A percentile compares a stretch with the other conserved stretches of the same genome.
phyloP scores from a whole-genome alignment of 106 monocot genomes.

The Allium fistulosum region DNA sequence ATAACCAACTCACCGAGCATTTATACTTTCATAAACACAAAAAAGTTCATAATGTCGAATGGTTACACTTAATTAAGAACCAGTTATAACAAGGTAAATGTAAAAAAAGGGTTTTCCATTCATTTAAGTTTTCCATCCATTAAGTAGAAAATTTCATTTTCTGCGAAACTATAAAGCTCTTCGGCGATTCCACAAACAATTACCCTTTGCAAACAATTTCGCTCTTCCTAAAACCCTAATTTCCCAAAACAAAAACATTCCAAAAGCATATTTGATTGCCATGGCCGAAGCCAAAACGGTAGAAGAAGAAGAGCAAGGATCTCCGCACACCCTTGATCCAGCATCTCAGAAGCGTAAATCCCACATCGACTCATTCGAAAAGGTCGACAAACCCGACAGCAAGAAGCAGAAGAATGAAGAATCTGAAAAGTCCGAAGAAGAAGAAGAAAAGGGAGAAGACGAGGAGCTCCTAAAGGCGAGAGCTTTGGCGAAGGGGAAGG shows the following conservation, averaged over 20 bases:
- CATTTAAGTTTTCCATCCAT: too few relatives aligned
- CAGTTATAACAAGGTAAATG: too few relatives aligned
- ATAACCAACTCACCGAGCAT: too few relatives aligned
- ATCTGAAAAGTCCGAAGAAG: conserved; percentile 4
- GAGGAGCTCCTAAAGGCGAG: neutral
- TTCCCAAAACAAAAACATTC: neutral
- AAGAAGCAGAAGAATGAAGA: neutral
- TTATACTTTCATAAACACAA: too few relatives aligned
- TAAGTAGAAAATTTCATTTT: too few relatives aligned
- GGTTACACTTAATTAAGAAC: too few relatives aligned
- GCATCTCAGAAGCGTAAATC: conserved; percentile 24
- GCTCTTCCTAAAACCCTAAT: conserved; percentile 3
- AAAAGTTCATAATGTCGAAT: too few relatives aligned
- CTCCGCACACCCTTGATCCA: conserved; percentile 9
- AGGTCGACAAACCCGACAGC: neutral
- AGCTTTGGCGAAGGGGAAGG: conserved; percentile 40
- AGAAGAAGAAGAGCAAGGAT: neutral
- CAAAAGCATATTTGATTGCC: conserved; percentile 1
- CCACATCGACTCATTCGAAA: conserved; percentile 10
- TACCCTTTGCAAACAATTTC: too few relatives aligned
- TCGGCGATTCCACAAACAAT: too few relatives aligned
- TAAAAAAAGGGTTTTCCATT: too few relatives aligned
- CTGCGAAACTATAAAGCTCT: too few relatives aligned
- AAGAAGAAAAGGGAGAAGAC: neutral
- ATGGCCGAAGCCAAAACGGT: conserved; percentile 23